Conservation (phyloP, 2,329 filamentous ascomycete species). For the Colletotrichum sidae region DNA sequence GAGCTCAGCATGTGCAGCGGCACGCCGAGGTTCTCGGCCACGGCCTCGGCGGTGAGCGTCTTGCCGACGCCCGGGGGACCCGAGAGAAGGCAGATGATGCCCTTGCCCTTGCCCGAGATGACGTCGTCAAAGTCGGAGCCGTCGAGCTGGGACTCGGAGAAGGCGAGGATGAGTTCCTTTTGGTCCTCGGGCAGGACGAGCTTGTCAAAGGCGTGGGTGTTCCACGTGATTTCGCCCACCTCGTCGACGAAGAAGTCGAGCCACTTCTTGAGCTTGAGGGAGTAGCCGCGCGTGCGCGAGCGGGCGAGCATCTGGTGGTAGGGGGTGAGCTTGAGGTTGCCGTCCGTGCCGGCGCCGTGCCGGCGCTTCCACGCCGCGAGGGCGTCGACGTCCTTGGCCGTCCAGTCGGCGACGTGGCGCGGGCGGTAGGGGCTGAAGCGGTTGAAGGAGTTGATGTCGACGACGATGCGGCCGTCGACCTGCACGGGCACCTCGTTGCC, state of each 20-base stretch:
- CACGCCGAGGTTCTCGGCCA: slow-evolving; percentile 61
- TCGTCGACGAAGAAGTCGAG: slow-evolving; percentile 61
- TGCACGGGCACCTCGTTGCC: slow-evolving; percentile 42
- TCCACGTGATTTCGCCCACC: slow-evolving; percentile 59
- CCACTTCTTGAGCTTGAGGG: slow-evolving; percentile 60
- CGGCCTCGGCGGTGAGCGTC: slow-evolving; percentile 60
- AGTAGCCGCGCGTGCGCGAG: slow-evolving; percentile 57
- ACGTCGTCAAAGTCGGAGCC: slow-evolving; percentile 62
- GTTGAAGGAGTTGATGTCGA: slow-evolving; percentile 53
- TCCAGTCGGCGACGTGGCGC: slow-evolving; percentile 47
- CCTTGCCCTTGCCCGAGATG: slow-evolving; percentile 63
- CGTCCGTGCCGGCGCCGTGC: slow-evolving; percentile 41
- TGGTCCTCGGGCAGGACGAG: slow-evolving; percentile 62
- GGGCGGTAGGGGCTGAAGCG: slow-evolving; percentile 47
- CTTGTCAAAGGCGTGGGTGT: slow-evolving; percentile 59
- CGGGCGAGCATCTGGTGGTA: slow-evolving; percentile 49
- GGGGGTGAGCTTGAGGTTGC: slow-evolving; percentile 44
- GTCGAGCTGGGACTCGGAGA: slow-evolving; percentile 60
- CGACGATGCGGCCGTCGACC: slow-evolving; percentile 51
- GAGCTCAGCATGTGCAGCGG: slow-evolving; percentile 67
- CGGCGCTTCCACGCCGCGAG: slow-evolving; percentile 42
- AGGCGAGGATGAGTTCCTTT: slow-evolving; percentile 63
- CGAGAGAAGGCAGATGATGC: slow-evolving; percentile 61
- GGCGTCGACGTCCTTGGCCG: slow-evolving; percentile 45
- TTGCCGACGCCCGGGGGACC: slow-evolving; percentile 63